Base-by-base conservation (phyloP, 768 basidiomycete genomes). In the Hypholoma fasciculare region DNA sequence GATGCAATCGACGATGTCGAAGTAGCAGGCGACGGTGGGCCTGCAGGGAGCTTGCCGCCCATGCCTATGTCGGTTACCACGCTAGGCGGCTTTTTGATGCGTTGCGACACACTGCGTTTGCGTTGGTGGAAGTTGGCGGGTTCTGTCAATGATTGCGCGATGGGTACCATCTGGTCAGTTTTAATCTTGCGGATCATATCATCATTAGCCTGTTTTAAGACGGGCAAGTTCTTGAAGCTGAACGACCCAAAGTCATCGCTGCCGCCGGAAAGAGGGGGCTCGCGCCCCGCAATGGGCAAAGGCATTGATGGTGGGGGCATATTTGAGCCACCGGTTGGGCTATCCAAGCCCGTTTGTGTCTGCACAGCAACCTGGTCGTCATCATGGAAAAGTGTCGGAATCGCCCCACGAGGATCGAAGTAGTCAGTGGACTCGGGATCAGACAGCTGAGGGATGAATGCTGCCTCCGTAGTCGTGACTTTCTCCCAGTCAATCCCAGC, bases 351-450 rank as follows among this genome's bases (percentile, higher is more conserved):
- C 16, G 75, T 71, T 58, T 80, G 78, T 27, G 77, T 79, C n/a
- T 85, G 74, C 52, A 86, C 70, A 52, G 84, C 74, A 62, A 84
- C 67, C 43, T 80, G 78, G 50, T 94, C 93, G 48, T 96, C 93
- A 58, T 98, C 96, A 48, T 94, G 89, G 82, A 98, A 97, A 37
- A 92, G 75, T 67, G 94, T 92, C 30, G 89, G 85, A 44, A 92
- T 85, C 14, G 96, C 96, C 3, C 97, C 97, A 44, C 97, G 88
- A 60, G 95, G 85, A 75, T 99, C 97, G 67, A 99, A 99, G 75
- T 99, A 99, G 71, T 99, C 97, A n/a, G 97, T 99, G 19, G 94
- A 96, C 74, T 98, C 96, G 4, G 96, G 95, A 72, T 98, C 96
- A 13, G 90, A 85, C 36, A 97, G 86, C 68, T 95, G 90, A 48